phyloP scores from a whole-genome alignment of 192 early-diverging fungal species.

The Funneliformis geosporum region DNA sequence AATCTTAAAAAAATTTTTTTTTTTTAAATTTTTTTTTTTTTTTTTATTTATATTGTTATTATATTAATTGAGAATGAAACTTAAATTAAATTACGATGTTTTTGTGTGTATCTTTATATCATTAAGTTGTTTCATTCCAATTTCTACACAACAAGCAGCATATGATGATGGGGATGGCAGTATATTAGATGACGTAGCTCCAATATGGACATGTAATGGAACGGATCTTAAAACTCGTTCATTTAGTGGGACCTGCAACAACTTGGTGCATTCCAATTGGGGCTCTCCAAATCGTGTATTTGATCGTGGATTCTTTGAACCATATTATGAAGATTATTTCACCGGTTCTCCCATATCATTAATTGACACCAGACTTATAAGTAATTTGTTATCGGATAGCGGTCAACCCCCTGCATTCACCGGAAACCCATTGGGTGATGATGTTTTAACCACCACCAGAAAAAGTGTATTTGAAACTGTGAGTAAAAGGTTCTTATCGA shows the following conservation, averaged over 20 bases:
- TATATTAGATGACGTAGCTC: neutral
- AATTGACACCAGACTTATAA: neutral
- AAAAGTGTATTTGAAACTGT: conserved; percentile 20
- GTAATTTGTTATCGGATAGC: neutral
- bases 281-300: neutral
- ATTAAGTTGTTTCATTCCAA: neutral
- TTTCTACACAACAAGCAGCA: neutral
- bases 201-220: neutral
- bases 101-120: neutral
- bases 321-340: neutral
- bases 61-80: neutral
- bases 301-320: neutral
- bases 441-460: neutral
- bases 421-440: conserved; percentile 11
- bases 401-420: neutral
- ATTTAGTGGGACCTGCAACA: conserved; percentile 6
- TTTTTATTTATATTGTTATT: too few species aligned
- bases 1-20: too few species aligned
- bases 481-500: neutral
- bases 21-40: too few species aligned
- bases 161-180: neutral
- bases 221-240: neutral
- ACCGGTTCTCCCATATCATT: neutral
- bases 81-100: neutral
- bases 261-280: neutral